Conservation (phyloP, 2,329 filamentous ascomycete genomes). For the Aureobasidium sp. region DNA sequence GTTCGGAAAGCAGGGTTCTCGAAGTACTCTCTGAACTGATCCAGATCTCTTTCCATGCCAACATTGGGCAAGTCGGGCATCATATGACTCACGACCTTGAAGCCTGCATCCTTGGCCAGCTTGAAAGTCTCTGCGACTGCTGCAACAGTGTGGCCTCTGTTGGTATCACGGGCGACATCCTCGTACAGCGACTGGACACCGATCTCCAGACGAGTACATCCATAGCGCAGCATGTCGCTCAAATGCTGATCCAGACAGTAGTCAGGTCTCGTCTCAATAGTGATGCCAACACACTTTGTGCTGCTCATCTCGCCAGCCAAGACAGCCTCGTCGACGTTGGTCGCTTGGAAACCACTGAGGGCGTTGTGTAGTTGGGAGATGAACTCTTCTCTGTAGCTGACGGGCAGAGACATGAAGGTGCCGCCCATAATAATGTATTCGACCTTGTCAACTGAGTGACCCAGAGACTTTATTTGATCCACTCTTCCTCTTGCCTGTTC, state of each 20-base stretch:
- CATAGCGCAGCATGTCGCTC: conserved; percentile 94
- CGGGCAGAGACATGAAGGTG: conserved; percentile 94
- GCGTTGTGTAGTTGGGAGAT: conserved; percentile 96
- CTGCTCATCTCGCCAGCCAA: conserved; percentile 93
- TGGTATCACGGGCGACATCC: conserved; percentile 96
- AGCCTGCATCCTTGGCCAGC: conserved; percentile 93
- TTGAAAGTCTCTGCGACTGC: conserved; percentile 95
- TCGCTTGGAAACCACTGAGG: conserved; percentile 89
- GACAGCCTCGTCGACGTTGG: conserved; percentile 91
- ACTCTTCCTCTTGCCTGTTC: conserved; percentile 94
- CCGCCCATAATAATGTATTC: conserved; percentile 99
- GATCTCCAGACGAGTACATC: conserved; percentile 88
- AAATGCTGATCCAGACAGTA: conserved; percentile 96
- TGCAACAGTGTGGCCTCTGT: conserved; percentile 91
- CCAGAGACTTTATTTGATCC: conserved; percentile 90
- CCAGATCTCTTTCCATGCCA: conserved; percentile 93
- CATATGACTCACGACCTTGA: conserved; percentile 99
- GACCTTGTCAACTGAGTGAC: conserved; percentile 96
- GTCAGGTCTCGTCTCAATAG: conserved; percentile 93
- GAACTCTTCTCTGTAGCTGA: conserved; percentile 85
- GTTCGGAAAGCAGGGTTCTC: conserved; percentile 94
- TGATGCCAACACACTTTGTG: conserved; percentile 96
- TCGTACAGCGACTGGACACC: conserved; percentile 97
- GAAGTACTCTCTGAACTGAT: conserved; percentile 97
- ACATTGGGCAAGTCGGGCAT: conserved; percentile 99